phyloP scores from a whole-genome alignment of 2,329 filamentous ascomycete genomes.

The Aspergillus melleus region DNA sequence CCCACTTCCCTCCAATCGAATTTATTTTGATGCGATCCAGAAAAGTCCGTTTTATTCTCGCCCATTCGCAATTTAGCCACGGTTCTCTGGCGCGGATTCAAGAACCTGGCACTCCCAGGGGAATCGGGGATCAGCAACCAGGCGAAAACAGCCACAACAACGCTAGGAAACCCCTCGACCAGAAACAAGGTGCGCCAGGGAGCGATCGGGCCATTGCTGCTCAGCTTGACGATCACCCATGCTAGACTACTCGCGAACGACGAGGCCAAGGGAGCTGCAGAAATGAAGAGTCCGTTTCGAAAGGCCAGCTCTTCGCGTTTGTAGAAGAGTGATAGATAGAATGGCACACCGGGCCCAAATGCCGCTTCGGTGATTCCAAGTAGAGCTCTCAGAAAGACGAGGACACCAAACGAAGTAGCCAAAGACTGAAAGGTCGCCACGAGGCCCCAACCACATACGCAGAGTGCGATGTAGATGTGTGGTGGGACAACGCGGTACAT shows the following conservation, averaged over 20 bases:
- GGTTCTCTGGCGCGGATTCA: slow-evolving; percentile 63
- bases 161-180: slow-evolving; percentile 79
- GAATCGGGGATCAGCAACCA: slow-evolving; percentile 77
- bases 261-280: slow-evolving; percentile 63
- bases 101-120: slow-evolving; percentile 64
- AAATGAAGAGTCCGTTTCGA: slow-evolving; percentile 82
- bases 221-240: slow-evolving; percentile 71
- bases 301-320: slow-evolving; percentile 73
- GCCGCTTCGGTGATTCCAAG: slow-evolving; percentile 62
- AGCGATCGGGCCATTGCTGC: slow-evolving; percentile 65
- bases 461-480: slow-evolving; percentile 60
- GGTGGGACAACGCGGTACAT: slow-evolving; percentile 61
- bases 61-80: slow-evolving; percentile 70
- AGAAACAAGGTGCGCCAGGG: slow-evolving; percentile 86
- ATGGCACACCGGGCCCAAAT: slow-evolving; percentile 63
- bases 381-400: slow-evolving; percentile 46
- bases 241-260: slow-evolving; percentile 76
- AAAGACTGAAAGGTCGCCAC: slow-evolving; percentile 72
- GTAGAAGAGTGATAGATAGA: slow-evolving; percentile 66
- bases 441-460: slow-evolving; percentile 76
- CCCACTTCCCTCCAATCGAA: slow-evolving; percentile 60
- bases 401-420: slow-evolving; percentile 61
- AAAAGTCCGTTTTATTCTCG: slow-evolving; percentile 46
- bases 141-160: slow-evolving; percentile 71
- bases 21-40: slow-evolving; percentile 31